These are phyloP conservation scores for Mortierella sp. DNA, from an alignment of 371 early-diverging fungal genomes.

Conservation along the genomic window DNA sequence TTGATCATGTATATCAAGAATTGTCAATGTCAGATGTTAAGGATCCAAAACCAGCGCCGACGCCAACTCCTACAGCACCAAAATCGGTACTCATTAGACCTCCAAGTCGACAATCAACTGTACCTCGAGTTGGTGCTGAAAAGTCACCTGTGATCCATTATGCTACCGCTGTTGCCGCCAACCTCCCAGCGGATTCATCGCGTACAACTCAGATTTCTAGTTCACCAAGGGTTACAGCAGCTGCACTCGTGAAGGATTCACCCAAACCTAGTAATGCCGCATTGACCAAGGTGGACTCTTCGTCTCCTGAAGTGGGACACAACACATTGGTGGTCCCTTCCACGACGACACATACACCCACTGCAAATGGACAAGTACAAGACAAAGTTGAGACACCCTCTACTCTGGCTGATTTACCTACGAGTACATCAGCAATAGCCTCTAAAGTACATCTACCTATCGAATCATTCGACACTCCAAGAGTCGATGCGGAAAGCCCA, in stretches of 20 bases:
- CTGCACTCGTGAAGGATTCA: slow-evolving; percentile 11
- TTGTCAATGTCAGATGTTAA: slow-evolving; percentile 28
- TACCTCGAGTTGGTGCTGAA: slow-evolving; percentile 13
- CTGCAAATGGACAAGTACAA: neutral
- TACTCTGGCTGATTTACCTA: too few species aligned
- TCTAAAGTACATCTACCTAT: too few species aligned
- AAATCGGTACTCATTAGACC: slow-evolving; percentile 1
- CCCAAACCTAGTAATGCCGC: slow-evolving; percentile 19
- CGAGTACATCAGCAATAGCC: too few species aligned
- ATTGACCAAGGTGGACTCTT: slow-evolving; percentile 20
- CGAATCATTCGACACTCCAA: too few species aligned
- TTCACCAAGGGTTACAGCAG: slow-evolving; percentile 18
- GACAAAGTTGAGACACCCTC: neutral
- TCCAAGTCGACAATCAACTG: slow-evolving; percentile 6
- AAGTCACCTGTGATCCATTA: slow-evolving; percentile 26
- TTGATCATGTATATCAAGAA: slow-evolving; percentile 11
- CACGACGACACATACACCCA: neutral
- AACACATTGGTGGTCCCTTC: neutral
- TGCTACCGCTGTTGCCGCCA: slow-evolving; percentile 29
- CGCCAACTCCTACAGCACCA: slow-evolving; percentile 8
- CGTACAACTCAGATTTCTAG: slow-evolving; percentile 10
- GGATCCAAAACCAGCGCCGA: slow-evolving; percentile 20
- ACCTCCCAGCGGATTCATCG: slow-evolving; percentile 26
- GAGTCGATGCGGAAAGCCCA: too few species aligned
- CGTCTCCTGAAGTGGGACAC: slow-evolving; percentile 1